These are phyloP conservation scores for Mycena polygramma DNA, from an alignment of 768 basidiomycete genomes.

Conservation along the genomic window DNA sequence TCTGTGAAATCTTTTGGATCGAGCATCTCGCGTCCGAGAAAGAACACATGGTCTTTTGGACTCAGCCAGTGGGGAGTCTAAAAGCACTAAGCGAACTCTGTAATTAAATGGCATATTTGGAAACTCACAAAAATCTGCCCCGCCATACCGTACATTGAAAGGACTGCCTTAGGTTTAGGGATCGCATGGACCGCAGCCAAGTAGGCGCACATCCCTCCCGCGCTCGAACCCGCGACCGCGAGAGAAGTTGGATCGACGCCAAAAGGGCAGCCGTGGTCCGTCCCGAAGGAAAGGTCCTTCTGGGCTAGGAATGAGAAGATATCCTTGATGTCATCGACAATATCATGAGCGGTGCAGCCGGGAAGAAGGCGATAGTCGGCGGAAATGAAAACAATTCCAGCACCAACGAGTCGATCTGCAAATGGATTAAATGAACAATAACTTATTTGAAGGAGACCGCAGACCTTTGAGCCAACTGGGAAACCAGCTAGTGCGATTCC, in stretches of 20 bases:
- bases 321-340: slow-evolving; percentile 70
- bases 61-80: slow-evolving; percentile 58
- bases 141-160: slow-evolving; percentile 76
- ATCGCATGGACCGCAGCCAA: slow-evolving; percentile 67
- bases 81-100: background rate
- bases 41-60: slow-evolving; percentile 64
- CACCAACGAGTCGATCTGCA: slow-evolving; percentile 59
- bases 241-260: slow-evolving; percentile 59
- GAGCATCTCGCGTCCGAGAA: slow-evolving; percentile 67
- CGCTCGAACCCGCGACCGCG: slow-evolving; percentile 69
- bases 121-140: slow-evolving; percentile 65
- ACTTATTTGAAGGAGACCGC: slow-evolving; percentile 26
- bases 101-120: background rate
- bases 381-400: slow-evolving; percentile 71
- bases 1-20: slow-evolving; percentile 60
- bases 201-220: slow-evolving; percentile 75
- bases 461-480: slow-evolving; percentile 74
- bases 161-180: slow-evolving; percentile 66
- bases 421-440: slow-evolving; percentile 9
- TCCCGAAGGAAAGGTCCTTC: slow-evolving; percentile 37
- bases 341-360: slow-evolving; percentile 66
- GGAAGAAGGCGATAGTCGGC: slow-evolving; percentile 74
- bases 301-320: slow-evolving; percentile 61
- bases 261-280: slow-evolving; percentile 38
- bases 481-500: slow-evolving; percentile 72